Percentiles rank a stretch among this genome's conserved stretches.
phyloP scores from a whole-genome alignment of 768 basidiomycete genomes.

The Tephrocybe sp. region DNA sequence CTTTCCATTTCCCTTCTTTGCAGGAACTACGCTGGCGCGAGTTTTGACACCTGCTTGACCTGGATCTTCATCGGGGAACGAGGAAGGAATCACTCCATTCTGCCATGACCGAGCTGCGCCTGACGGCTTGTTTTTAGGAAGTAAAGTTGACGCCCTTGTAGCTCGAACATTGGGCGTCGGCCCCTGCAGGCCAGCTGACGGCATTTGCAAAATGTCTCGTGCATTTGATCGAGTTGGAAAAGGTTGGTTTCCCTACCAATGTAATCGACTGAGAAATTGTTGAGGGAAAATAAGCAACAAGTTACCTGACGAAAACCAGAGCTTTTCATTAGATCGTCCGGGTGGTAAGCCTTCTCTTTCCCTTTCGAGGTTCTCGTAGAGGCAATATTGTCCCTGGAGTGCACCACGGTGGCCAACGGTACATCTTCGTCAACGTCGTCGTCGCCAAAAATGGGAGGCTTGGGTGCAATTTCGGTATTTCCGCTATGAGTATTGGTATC shows the following conservation, averaged over 20 bases:
- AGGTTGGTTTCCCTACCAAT: neutral
- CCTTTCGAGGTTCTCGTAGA: conserved; percentile 1
- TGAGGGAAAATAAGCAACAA: neutral
- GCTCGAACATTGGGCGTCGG: conserved; percentile 1
- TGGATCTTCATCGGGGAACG: conserved; percentile 55
- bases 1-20: conserved; percentile 5
- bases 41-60: neutral
- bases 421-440: conserved; percentile 40
- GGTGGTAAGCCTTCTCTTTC: conserved; percentile 6
- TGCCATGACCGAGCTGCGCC: conserved; percentile 30
- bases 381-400: conserved; percentile 21
- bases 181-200: neutral
- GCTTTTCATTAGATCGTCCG: neutral
- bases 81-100: conserved; percentile 51
- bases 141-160: conserved; percentile 7
- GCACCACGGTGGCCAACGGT: conserved; percentile 37
- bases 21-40: neutral
- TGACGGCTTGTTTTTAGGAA: conserved; percentile 1
- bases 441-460: conserved; percentile 7
- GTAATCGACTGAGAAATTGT: neutral
- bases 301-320: conserved; percentile 5
- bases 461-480: too few relatives aligned
- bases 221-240: neutral
- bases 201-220: neutral
- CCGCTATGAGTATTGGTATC: conserved; percentile 23